These are phyloP conservation scores for Boletus huronensis DNA, from an alignment of 768 basidiomycete species.

Conservation along the genomic window DNA sequence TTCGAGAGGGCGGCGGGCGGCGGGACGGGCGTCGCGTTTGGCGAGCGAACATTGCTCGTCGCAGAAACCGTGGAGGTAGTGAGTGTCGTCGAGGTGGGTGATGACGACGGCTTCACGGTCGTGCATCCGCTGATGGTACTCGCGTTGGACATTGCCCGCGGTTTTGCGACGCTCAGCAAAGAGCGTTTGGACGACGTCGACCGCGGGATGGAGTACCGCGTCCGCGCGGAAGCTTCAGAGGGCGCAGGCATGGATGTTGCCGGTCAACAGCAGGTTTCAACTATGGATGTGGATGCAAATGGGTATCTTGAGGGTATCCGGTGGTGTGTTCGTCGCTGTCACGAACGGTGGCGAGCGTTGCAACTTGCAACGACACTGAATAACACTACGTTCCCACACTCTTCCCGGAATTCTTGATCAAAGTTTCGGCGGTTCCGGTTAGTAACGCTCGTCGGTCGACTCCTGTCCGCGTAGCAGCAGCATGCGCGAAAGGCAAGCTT, in stretches of 20 bases:
- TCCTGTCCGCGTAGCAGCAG: too few species aligned
- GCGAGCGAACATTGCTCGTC: slow-evolving; percentile 35
- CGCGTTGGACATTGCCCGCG: slow-evolving; percentile 51
- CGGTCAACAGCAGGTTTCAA: neutral
- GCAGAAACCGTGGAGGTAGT: slow-evolving; percentile 26
- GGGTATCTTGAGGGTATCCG: slow-evolving; percentile 21
- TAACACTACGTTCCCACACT: slow-evolving; percentile 20
- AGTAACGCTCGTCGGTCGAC: too few species aligned
- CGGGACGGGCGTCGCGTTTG: slow-evolving; percentile 52
- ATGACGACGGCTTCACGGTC: slow-evolving; percentile 40
- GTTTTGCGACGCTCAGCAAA: slow-evolving; percentile 45
- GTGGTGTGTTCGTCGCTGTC: slow-evolving; percentile 15
- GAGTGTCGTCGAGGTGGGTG: slow-evolving; percentile 25
- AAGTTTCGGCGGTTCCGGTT: too few species aligned
- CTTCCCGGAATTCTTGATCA: too few species aligned
- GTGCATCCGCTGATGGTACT: slow-evolving; percentile 47
- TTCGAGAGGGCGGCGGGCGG: slow-evolving; percentile 32
- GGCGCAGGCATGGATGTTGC: slow-evolving; percentile 32
- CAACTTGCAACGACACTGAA: too few species aligned
- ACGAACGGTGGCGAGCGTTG: slow-evolving; percentile 17
- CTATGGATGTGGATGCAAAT: neutral
- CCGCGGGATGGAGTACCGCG: slow-evolving; percentile 38
- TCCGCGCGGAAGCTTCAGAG: slow-evolving; percentile 54
- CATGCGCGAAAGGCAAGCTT: neutral
- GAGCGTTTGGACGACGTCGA: slow-evolving; percentile 40